phyloP scores from a whole-genome alignment of 2,329 filamentous ascomycete species.

The Colletotrichum siamense region DNA sequence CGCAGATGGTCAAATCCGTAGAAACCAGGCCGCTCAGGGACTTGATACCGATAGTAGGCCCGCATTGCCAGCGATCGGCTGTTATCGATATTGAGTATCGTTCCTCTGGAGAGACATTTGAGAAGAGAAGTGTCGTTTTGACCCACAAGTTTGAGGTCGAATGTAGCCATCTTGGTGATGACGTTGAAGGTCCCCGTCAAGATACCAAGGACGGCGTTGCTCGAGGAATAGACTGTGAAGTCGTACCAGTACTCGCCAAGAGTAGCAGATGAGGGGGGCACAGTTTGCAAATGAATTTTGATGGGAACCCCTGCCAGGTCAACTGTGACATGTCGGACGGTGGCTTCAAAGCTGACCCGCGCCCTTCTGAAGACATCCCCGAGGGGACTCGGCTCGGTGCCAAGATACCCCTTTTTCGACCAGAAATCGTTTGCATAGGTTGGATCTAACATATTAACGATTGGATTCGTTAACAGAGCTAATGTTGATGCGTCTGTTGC shows the following conservation, averaged over 20 bases:
- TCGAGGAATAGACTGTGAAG: neutral
- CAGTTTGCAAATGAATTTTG: neutral
- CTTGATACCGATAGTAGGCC: conserved; percentile 20
- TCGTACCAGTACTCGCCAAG: neutral
- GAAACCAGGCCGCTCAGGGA: conserved; percentile 5
- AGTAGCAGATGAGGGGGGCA: neutral
- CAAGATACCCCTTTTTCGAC: conserved; percentile 21
- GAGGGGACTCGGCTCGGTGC: conserved; percentile 14
- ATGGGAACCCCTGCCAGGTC: neutral
- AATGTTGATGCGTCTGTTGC: neutral
- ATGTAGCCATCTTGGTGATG: neutral
- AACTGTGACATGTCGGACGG: neutral
- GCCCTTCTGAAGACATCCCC: conserved; percentile 12
- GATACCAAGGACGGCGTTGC: neutral
- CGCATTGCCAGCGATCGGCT: conserved; percentile 12
- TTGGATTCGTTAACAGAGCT: neutral
- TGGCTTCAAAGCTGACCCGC: neutral
- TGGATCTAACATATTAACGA: conserved; percentile 5
- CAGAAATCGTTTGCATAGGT: conserved; percentile 24
- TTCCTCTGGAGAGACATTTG: neutral
- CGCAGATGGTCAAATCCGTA: conserved; percentile 24
- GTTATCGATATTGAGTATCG: conserved; percentile 9
- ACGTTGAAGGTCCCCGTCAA: neutral
- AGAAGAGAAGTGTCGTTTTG: neutral
- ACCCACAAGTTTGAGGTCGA: neutral